phyloP scores from a whole-genome alignment of 1,284 basidiomycete species.

The Ganoderma leucocontextum region DNA sequence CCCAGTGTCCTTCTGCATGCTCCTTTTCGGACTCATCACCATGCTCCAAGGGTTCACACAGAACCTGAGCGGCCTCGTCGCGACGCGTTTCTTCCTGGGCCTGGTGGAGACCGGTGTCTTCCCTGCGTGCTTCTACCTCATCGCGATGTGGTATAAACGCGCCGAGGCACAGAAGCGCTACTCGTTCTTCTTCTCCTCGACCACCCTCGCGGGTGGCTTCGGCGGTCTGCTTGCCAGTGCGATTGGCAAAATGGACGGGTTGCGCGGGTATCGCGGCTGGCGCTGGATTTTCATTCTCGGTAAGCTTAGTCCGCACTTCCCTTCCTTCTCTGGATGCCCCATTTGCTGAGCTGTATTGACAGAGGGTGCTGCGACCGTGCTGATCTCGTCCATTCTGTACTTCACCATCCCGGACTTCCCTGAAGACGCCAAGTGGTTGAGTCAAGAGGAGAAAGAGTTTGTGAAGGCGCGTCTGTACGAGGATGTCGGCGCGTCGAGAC shows the following conservation, averaged over 20 bases:
- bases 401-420: slow-evolving; percentile 44
- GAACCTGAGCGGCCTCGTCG: slow-evolving; percentile 46
- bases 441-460: slow-evolving; percentile 41
- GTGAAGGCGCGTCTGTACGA: slow-evolving; percentile 41
- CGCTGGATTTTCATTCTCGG: slow-evolving; percentile 53
- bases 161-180: slow-evolving; percentile 48
- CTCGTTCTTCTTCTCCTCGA: slow-evolving; percentile 48
- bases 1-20: slow-evolving; percentile 44
- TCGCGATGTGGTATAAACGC: slow-evolving; percentile 49
- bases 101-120: slow-evolving; percentile 43
- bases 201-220: slow-evolving; percentile 45
- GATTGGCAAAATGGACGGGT: slow-evolving; percentile 47
- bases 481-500: slow-evolving; percentile 41
- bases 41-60: slow-evolving; percentile 46
- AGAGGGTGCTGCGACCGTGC: slow-evolving; percentile 47
- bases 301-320: slow-evolving; percentile 39
- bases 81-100: slow-evolving; percentile 50
- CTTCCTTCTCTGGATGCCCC: background rate
- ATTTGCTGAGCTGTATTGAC: slow-evolving; percentile 11
- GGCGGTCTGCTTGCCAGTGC: slow-evolving; percentile 46
- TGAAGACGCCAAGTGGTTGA: slow-evolving; percentile 41
- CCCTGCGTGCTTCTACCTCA: slow-evolving; percentile 47
- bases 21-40: slow-evolving; percentile 46
- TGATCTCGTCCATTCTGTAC: slow-evolving; percentile 39
- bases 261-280: slow-evolving; percentile 43